Base-by-base conservation (phyloP, 306 rosid species). In the Canavalia gladiata region DNA sequence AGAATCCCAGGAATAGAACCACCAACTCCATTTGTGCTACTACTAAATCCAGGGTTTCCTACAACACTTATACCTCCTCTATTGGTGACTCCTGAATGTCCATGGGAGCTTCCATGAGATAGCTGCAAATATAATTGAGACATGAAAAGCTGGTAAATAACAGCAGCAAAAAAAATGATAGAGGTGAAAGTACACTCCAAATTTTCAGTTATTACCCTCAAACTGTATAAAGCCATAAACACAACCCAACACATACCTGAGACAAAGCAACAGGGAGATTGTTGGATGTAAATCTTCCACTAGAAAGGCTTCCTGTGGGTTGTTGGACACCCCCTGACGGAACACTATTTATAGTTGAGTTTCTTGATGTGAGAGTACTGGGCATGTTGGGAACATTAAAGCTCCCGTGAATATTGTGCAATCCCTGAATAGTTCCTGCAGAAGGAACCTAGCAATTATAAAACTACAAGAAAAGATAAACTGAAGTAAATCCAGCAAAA, bases 11-110 rank as follows among this genome's bases (percentile, higher is more conserved):
- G 98, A 86, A 95, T 89, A 84, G 99, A 91, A 87, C 98, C 94
- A 64, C 98, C 97, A 86, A 96, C 91, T 85, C 97, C 99, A 89
- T 93, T 96, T 89, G 97, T 77, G 91, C 89, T 87, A 88, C 89
- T 93, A 90, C 90, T 90, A 90, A 88, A 96, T 87, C 99, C 99
- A 89, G 97, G 98, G 59, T 90, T 93, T 81, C 98, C 99, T 67
- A 93, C 96, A 69, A 93, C 92, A 93, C 87, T 90, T 83, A 94
- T 86, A 92, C 99, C 96, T 91, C 99, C 99, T 92, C 99, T 93
- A 83, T 82, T 96, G 71, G 94, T 67, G 82, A 96, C 90, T 86
- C 94, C 98, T 47, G 96, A 93, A 86, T 90, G 97, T 77, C 94
- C 94, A 71, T 90, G 95, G 51, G 97, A 82, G 87, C 92, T 86